Evolutionary conservation across 345 rosid species (phyloP).

Genomic region (Laguncularia racemosa): DNA sequence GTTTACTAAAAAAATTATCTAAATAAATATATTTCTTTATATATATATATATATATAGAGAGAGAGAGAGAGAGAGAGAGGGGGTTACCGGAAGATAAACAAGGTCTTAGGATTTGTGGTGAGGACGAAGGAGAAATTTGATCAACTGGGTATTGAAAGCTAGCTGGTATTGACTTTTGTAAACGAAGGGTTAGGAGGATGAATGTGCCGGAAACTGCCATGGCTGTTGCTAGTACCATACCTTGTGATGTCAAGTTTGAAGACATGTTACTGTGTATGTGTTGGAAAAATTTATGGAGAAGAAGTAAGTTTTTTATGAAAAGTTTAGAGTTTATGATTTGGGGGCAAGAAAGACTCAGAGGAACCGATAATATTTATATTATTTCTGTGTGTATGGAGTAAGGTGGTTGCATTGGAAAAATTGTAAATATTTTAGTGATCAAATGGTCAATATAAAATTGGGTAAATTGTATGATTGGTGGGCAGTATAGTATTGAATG

Average conservation of each 20-base stretch:
- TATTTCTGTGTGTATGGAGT: too few relatives aligned
- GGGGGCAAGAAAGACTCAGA: too few relatives aligned
- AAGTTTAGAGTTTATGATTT: too few relatives aligned
- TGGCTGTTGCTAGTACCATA: conserved; percentile 57
- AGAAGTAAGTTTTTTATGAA: background rate
- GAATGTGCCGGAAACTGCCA: conserved; percentile 77
- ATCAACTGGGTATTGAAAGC: too few relatives aligned
- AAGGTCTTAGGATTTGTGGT: conserved; percentile 30
- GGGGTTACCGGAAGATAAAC: conserved; percentile 56
- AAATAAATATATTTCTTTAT: background rate
- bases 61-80: too few relatives aligned
- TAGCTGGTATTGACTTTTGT: conserved; percentile 25
- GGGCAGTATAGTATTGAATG: too few relatives aligned
- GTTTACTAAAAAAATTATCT: background rate
- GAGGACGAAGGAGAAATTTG: conserved; percentile 15
- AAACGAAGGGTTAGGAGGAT: conserved; percentile 61
- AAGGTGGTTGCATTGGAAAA: too few relatives aligned
- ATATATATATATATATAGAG: too few relatives aligned
- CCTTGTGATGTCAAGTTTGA: conserved; percentile 51
- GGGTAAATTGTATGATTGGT: too few relatives aligned
- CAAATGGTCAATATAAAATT: too few relatives aligned
- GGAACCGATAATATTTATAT: too few relatives aligned
- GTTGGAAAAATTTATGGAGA: background rate
- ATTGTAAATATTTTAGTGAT: too few relatives aligned
- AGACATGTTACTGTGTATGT: conserved; percentile 23